phyloP scores from a whole-genome alignment of 805 yeast genomes.

The Myxozyma udenii region DNA sequence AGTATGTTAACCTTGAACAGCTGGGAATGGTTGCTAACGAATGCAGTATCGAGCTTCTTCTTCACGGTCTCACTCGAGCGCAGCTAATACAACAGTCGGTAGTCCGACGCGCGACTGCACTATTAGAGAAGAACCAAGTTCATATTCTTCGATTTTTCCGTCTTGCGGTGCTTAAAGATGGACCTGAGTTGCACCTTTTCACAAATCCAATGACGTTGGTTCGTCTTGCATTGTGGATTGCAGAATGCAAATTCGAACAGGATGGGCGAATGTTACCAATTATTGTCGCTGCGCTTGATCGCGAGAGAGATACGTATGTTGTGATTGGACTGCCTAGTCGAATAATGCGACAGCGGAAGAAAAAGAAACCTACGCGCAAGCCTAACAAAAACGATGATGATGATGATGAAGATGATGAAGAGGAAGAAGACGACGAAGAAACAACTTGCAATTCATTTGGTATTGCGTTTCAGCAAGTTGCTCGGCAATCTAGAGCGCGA shows the following conservation, averaged over 20 bases:
- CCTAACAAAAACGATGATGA: slow-evolving; percentile 31
- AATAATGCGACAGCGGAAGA: background rate
- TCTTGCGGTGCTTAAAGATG: slow-evolving; percentile 84
- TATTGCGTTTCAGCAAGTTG: slow-evolving; percentile 85
- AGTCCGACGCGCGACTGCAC: slow-evolving; percentile 84
- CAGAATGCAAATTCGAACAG: slow-evolving; percentile 47
- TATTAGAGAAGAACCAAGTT: slow-evolving; percentile 75
- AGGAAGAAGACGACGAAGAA: slow-evolving; percentile 39
- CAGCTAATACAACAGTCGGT: slow-evolving; percentile 75
- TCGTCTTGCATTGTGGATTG: slow-evolving; percentile 84
- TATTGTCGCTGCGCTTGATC: slow-evolving; percentile 44
- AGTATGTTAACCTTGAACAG: slow-evolving; percentile 18
- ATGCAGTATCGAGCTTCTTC: slow-evolving; percentile 47
- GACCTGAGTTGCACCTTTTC: slow-evolving; percentile 74
- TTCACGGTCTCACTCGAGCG: slow-evolving; percentile 79
- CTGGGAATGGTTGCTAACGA: background rate
- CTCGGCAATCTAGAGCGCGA: slow-evolving; percentile 78
- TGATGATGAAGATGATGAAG: slow-evolving; percentile 34
- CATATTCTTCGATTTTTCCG: slow-evolving; percentile 78
- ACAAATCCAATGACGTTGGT: slow-evolving; percentile 81
- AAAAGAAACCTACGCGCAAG: background rate
- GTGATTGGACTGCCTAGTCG: slow-evolving; percentile 22
- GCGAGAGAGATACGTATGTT: slow-evolving; percentile 34
- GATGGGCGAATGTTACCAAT: slow-evolving; percentile 19
- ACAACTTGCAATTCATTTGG: slow-evolving; percentile 77